Evolutionary conservation across 208 protist genomes (phyloP).

Genomic region (Trypanosoma melophagium): DNA sequence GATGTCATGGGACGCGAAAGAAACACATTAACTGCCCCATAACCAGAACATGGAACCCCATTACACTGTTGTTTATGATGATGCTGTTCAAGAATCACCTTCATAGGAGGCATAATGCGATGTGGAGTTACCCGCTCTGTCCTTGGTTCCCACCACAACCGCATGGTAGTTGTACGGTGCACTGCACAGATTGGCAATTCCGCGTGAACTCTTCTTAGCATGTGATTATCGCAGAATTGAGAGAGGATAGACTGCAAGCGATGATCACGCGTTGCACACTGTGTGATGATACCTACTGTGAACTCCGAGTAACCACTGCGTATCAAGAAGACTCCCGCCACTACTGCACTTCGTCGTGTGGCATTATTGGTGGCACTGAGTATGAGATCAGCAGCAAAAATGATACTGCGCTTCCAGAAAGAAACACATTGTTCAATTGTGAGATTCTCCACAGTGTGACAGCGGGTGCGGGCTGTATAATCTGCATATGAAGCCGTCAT

Average conservation of each 20-base stretch:
- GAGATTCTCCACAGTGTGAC: slow-evolving; percentile 35
- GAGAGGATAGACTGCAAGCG: slow-evolving; percentile 21
- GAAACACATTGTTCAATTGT: slow-evolving; percentile 12
- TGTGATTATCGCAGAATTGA: slow-evolving; percentile 25
- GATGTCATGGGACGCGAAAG: slow-evolving; percentile 46
- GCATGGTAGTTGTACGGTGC: slow-evolving; percentile 41
- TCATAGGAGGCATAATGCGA: slow-evolving; percentile 43
- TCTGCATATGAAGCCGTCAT: slow-evolving; percentile 40
- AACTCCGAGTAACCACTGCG: slow-evolving; percentile 24
- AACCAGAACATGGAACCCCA: slow-evolving; percentile 40
- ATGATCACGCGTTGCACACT: slow-evolving; percentile 14
- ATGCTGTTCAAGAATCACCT: slow-evolving; percentile 43
- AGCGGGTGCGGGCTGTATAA: slow-evolving; percentile 42
- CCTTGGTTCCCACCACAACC: slow-evolving; percentile 63
- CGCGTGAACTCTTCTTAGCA: slow-evolving; percentile 14
- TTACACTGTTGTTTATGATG: background rate
- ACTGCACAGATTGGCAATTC: slow-evolving; percentile 47
- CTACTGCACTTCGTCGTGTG: background rate
- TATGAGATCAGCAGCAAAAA: slow-evolving; percentile 26
- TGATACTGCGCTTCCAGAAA: slow-evolving; percentile 32
- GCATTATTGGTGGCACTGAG: background rate
- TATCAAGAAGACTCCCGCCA: slow-evolving; percentile 49
- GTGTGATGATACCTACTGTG: slow-evolving; percentile 51
- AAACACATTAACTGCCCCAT: slow-evolving; percentile 40
- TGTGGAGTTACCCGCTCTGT: slow-evolving; percentile 44